phyloP scores from a whole-genome alignment of 116 monocot species.

The Papilionanthe hybrid region DNA sequence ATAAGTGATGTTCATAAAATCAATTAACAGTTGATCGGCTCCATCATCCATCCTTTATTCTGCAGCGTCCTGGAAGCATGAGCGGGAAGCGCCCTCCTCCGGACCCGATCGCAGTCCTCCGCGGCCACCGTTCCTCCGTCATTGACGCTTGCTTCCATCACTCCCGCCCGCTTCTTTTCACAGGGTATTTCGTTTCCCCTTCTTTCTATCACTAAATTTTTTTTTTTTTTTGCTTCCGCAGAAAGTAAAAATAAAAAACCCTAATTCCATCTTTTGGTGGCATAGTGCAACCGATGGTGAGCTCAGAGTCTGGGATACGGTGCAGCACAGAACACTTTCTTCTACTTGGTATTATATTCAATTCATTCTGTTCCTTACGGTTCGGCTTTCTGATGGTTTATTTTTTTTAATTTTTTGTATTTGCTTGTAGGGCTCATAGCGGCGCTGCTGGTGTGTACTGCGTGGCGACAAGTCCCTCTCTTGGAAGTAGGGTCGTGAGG shows the following conservation, averaged over 20 bases:
- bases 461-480: conserved; percentile 49
- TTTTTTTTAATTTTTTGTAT: no score
- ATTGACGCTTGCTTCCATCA: conserved; percentile 92
- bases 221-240: background rate
- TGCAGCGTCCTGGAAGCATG: background rate
- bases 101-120: conserved; percentile 72
- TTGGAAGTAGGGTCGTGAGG: conserved; percentile 69
- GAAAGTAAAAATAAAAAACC: background rate
- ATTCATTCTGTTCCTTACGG: background rate
- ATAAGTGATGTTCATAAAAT: no score
- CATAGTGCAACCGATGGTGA: conserved; percentile 71
- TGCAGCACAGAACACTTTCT: conserved; percentile 59
- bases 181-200: conserved; percentile 47
- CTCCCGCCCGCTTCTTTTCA: conserved; percentile 63
- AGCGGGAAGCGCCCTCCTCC: conserved; percentile 51
- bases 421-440: conserved; percentile 64
- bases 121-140: conserved; percentile 81
- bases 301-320: conserved; percentile 76
- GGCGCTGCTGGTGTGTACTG: conserved; percentile 67
- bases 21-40: background rate
- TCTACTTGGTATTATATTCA: conserved; percentile 39
- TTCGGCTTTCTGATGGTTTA: background rate
- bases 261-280: background rate
- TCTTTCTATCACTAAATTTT: background rate
- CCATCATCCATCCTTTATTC: background rate